A percentile compares a stretch with the other conserved stretches of the same genome.
Evolutionary conservation across 768 basidiomycete species (phyloP).

Genomic region (Porpolomopsis calyptriformis): DNA sequence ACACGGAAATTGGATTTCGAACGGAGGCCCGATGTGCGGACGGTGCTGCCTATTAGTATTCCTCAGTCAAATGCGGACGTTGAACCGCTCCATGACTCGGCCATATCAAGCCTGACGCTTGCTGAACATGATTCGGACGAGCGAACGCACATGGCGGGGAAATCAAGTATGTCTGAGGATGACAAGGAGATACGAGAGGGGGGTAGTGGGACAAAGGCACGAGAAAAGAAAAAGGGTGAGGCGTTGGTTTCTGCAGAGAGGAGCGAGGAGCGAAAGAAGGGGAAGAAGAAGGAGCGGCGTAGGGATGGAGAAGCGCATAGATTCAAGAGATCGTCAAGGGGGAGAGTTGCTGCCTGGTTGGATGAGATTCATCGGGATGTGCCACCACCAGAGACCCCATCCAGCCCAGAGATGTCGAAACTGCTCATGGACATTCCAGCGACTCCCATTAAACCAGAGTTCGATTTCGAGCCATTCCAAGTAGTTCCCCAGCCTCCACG

Average conservation of each 20-base stretch:
- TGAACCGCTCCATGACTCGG: constrained; percentile 38
- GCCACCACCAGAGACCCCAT: constrained; percentile 39
- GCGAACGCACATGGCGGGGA: constrained; percentile 28
- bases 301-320: constrained; percentile 13
- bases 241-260: constrained; percentile 13
- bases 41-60: constrained; percentile 27
- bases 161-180: constrained; percentile 20
- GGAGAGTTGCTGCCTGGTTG: constrained; percentile 70
- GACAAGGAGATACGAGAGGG: constrained; percentile 11
- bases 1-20: constrained; percentile 40
- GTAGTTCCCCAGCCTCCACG: too few relatives aligned
- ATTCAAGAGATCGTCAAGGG: constrained; percentile 38
- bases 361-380: constrained; percentile 51
- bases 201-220: constrained; percentile 11
- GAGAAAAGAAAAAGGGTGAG: constrained; percentile 17
- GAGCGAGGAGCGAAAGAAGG: constrained; percentile 18
- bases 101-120: constrained; percentile 45
- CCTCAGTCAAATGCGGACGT: constrained; percentile 20
- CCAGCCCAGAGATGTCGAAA: constrained; percentile 21
- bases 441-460: constrained; percentile 3
- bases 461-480: constrained; percentile 2
- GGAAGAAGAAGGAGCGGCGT: constrained; percentile 19
- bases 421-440: background rate
- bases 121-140: constrained; percentile 33
- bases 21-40: constrained; percentile 25